These are phyloP conservation scores for Carallia pectinifolia DNA, from an alignment of 345 rosid genomes.

Conservation along the genomic window DNA sequence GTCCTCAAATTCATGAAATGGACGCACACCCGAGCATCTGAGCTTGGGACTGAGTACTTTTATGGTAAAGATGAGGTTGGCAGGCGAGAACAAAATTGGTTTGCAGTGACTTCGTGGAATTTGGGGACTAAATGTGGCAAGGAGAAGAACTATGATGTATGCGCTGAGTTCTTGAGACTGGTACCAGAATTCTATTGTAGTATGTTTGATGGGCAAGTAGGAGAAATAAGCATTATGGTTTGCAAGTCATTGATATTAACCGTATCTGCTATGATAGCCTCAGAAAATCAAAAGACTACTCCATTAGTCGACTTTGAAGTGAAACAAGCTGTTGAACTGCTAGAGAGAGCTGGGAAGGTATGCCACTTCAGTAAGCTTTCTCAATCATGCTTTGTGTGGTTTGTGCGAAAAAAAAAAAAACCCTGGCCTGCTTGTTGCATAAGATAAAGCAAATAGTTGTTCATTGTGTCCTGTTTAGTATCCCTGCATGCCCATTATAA, in stretches of 20 bases:
- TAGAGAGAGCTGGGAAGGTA: slow-evolving; percentile 87
- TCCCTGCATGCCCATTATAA: no score
- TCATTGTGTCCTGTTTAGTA: not conserved
- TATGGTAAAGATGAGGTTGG: slow-evolving; percentile 83
- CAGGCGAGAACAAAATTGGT: slow-evolving; percentile 77
- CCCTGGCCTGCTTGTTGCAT: no score
- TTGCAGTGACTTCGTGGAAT: slow-evolving; percentile 85
- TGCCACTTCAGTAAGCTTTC: not conserved
- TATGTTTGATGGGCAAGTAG: slow-evolving; percentile 43
- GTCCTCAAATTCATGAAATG: slow-evolving; percentile 55
- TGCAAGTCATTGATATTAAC: slow-evolving; percentile 66
- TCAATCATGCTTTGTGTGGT: no score
- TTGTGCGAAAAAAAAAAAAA: no score
- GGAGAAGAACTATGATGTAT: slow-evolving; percentile 57
- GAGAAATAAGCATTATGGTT: slow-evolving; percentile 51
- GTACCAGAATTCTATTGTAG: slow-evolving; percentile 58
- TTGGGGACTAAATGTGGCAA: slow-evolving; percentile 74
- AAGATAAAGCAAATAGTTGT: not conserved
- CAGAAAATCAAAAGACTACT: slow-evolving; percentile 56
- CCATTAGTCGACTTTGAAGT: slow-evolving; percentile 52
- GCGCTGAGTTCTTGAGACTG: slow-evolving; percentile 61
- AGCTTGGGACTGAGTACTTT: slow-evolving; percentile 63
- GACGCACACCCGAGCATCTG: slow-evolving; percentile 55
- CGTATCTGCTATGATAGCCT: slow-evolving; percentile 74
- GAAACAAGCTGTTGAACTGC: slow-evolving; percentile 59